These are phyloP conservation scores for Protea cynaroides DNA, from an alignment of 164 flowering plant genomes.

Conservation along the genomic window DNA sequence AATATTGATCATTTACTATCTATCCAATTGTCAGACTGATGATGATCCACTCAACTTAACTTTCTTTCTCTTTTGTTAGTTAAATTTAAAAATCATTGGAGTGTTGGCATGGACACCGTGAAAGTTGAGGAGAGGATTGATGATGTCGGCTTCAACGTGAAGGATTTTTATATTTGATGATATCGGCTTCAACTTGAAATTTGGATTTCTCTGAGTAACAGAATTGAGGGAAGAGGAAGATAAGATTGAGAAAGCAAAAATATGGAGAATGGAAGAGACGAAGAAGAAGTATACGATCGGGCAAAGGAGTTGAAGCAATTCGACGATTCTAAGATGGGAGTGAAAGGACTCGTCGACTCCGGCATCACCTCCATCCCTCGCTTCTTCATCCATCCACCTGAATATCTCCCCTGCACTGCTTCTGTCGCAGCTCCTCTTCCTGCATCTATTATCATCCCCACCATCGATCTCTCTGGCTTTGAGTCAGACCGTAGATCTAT, in stretches of 20 bases:
- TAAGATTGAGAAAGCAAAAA: neutral
- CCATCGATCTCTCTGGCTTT: conserved; percentile 34
- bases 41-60: no score
- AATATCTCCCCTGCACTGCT: conserved; percentile 11
- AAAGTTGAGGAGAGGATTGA: no score
- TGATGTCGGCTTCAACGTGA: no score
- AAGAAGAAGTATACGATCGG: conserved; percentile 23
- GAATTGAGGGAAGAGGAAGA: no score
- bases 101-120: no score
- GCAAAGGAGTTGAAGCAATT: conserved; percentile 39
- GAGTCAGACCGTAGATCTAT: conserved; percentile 14
- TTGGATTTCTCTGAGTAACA: neutral
- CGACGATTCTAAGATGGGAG: conserved; percentile 64
- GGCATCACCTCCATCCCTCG: conserved; percentile 55
- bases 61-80: no score
- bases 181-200: no score
- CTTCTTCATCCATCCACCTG: conserved; percentile 51
- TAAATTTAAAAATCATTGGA: no score
- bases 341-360: conserved; percentile 61
- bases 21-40: no score
- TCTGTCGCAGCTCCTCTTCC: neutral
- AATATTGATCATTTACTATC: no score
- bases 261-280: no score
- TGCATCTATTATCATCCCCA: conserved; percentile 21
- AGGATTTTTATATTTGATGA: no score